These are phyloP conservation scores for Malus sieversii DNA, from an alignment of 306 rosid genomes.

Conservation along the genomic window DNA sequence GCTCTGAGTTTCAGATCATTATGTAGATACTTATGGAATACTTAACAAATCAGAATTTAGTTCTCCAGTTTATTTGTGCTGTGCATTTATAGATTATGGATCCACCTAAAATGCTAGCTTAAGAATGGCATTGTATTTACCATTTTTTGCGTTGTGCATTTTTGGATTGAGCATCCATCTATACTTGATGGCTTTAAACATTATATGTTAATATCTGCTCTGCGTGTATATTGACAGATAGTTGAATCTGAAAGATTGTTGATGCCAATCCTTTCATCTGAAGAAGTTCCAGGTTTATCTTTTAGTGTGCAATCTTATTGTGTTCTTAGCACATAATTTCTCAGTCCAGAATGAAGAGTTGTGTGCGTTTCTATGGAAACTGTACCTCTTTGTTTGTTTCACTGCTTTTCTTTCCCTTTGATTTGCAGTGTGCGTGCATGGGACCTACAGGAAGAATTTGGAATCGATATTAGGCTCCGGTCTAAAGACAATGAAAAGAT, in stretches of 20 bases:
- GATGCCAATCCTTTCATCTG: slow-evolving; percentile 64
- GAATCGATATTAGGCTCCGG: slow-evolving; percentile 74
- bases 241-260: slow-evolving; percentile 82
- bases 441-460: slow-evolving; percentile 70
- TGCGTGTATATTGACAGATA: slow-evolving; percentile 41
- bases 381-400: not conserved
- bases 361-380: not conserved
- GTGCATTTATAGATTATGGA: not conserved
- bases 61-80: not conserved
- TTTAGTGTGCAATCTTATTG: not conserved
- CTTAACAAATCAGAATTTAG: not conserved
- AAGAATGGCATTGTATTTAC: not conserved
- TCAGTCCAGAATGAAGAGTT: not conserved
- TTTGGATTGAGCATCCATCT: not conserved
- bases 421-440: slow-evolving; percentile 84
- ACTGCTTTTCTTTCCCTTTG: slow-evolving; percentile 10
- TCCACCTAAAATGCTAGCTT: not conserved
- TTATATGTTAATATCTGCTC: not conserved
- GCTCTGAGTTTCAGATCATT: not conserved
- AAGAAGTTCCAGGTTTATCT: slow-evolving; percentile 67
- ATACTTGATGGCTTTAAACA: not conserved
- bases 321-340: not conserved
- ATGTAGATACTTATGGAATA: not conserved
- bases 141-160: not conserved
- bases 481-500: slow-evolving; percentile 77